Evolutionary conservation across 2,329 filamentous ascomycete species (phyloP), one percentile per base, ranked within the genome.

Genomic region (Colletotrichum sp.): DNA sequence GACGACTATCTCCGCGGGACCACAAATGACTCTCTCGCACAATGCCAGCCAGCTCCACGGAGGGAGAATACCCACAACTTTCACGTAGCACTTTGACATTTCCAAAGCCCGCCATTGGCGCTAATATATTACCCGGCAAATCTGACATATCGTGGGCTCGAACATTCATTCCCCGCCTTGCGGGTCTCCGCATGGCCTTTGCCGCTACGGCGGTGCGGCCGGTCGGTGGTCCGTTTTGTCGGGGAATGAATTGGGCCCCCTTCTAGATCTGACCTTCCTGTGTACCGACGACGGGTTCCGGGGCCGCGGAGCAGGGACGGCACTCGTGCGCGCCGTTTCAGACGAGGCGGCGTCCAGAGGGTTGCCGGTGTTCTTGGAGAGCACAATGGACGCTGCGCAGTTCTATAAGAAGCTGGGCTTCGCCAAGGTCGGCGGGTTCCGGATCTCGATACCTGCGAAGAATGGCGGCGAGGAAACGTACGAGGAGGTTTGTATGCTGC

Each of bases 391-490:
- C 22, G 85, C 85, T 2, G 81, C 86, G 8, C 76, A 78, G 2
- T 82, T 87, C 74, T 87, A 87, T 59, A 78, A 83, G 71, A 83
- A 76, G 75, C 77, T 86, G 39, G 85, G 85, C 8, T 87, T 87
- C 67, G 78, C 78, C 44, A 76, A 75, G 5, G 69, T 80, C 15
- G 81, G 81, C 61, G 76, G 78, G 25, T 82, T 87, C 28, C 80
- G 82, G 27, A 83, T 87, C 83, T 78, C 75, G 65, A 80, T 87
- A 27, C 84, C 85, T 22, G 32, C 39, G 74, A 71, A 44, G 78
- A 78, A 61, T 80, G 79, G 34, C 8, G 79, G 34, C n/a, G 59
- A 22, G 28, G 59, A n/a, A 4, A n/a, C 44, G 19, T 66, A 71
- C 16, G 59, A 65, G 34, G 59, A 65, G 28, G 48, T 22, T 8